Evolutionary conservation across 164 flowering plant genomes (phyloP).

Genomic region (Pachysandra terminalis): DNA sequence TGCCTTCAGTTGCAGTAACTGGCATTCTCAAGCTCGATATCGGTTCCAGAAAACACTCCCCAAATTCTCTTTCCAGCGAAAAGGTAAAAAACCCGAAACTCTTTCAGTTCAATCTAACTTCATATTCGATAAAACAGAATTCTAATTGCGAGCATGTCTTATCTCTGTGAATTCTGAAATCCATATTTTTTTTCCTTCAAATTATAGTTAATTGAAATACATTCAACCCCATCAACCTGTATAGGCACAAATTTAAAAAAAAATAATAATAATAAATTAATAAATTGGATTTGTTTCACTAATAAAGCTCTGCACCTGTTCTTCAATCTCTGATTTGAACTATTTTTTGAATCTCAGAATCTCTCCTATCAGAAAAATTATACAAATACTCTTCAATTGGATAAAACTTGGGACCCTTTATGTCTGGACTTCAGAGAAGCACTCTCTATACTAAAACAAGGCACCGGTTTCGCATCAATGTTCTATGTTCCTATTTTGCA

Average conservation of each 20-base stretch:
- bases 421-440: conserved; percentile 49
- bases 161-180: not conserved
- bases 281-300: no score
- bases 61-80: conserved; percentile 28
- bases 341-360: conserved; percentile 22
- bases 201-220: not conserved
- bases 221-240: not conserved
- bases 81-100: conserved; percentile 32
- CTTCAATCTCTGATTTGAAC: conserved; percentile 3
- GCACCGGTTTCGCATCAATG: conserved; percentile 30
- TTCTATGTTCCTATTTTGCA: conserved; percentile 56
- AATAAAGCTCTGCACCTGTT: not conserved
- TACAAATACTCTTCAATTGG: conserved; percentile 19
- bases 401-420: conserved; percentile 26
- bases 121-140: no score
- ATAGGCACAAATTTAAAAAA: no score
- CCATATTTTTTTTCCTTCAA: not conserved
- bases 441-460: conserved; percentile 35
- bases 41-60: conserved; percentile 38
- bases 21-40: conserved; percentile 52
- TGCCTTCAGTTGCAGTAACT: conserved; percentile 54
- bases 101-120: not conserved
- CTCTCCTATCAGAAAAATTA: conserved; percentile 35
- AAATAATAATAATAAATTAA: no score
- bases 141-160: not conserved